These are phyloP conservation scores for Scutellaria minor DNA, from an alignment of 257 asterid species.

Conservation along the genomic window DNA sequence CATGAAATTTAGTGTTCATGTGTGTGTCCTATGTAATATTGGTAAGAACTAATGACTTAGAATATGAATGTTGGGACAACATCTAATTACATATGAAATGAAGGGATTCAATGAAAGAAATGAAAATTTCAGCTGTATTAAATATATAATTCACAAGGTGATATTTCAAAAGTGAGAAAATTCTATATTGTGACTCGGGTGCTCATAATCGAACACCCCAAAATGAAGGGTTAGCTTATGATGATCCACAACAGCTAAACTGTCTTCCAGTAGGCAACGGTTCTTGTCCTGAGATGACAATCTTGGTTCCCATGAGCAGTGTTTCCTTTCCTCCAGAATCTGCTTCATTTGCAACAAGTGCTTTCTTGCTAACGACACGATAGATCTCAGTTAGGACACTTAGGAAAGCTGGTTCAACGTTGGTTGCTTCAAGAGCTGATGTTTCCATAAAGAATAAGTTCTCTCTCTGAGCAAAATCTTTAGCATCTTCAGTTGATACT, in stretches of 20 bases:
- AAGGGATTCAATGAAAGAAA: not conserved
- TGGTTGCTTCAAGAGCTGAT: constrained; percentile 83
- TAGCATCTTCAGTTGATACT: constrained; percentile 83
- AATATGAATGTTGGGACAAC: not conserved
- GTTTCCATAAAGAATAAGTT: constrained; percentile 88
- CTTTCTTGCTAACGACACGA: constrained; percentile 74
- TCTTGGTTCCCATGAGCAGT: constrained; percentile 74
- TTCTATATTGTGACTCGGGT: constrained; percentile 18
- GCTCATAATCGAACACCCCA: constrained; percentile 13
- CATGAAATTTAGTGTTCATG: not conserved
- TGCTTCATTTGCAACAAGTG: constrained; percentile 78
- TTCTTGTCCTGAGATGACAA: constrained; percentile 69
- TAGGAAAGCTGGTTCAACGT: constrained; percentile 79
- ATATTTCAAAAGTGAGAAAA: constrained; percentile 23
- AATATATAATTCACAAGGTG: constrained; percentile 25
- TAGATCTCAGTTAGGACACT: constrained; percentile 73
- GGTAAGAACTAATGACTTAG: not conserved
- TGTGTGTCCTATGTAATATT: constrained; percentile 2
- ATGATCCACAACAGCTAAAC: constrained; percentile 71
- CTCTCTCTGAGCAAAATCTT: constrained; percentile 83
- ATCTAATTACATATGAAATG: not conserved
- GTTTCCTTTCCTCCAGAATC: constrained; percentile 73
- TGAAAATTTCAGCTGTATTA: not conserved
- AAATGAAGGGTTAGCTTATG: constrained; percentile 39
- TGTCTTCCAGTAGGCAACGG: constrained; percentile 55